Evolutionary conservation across 352 stramenopile species (phyloP), one percentile per base, ranked within the genome.

Genomic region (Pythium insidiosum): DNA sequence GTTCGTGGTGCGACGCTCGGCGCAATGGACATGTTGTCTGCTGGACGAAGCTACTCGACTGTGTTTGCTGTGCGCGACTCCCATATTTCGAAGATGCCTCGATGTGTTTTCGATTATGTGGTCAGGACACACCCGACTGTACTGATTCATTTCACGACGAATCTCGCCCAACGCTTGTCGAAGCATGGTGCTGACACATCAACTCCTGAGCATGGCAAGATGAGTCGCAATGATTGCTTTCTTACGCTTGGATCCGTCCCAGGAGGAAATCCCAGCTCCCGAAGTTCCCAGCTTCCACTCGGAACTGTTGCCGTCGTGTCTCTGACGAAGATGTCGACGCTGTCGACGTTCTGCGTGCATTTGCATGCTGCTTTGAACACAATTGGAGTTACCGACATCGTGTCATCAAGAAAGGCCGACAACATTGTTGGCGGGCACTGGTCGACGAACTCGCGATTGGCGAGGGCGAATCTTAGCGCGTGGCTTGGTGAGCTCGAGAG

Each of bases 11-110:
- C 81, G 7, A 91, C 81, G 5, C 55, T 94, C 1, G 78, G 81
- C 28, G 81, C 74, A 9, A 63, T 94, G 56, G 81, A 94, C 43
- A 90, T 94, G 81, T 60, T 94, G 9, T 68, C 76, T 3, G 66
- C 74, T 16, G 68, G 70, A 13, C 58, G 68, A 16, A 88, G 75
- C 42, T 84, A 88, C 33, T 87, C 78, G 10, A 87, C 78, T 0
- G 81, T 94, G 22, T 91, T 90, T 61, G 78, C 81, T 4, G 80
- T 90, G 39, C 81, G 81, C 23, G 81, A 94, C 47, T 94, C 76
- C 0, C 76, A 91, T 42, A 88, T 94, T 36, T 82, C 78, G n/a
- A 69, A 88, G 38, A 94, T 94, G 81, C 81, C 81, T 2, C 66
- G 79, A 7, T 83, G 80, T 42, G 78, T 94, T 19, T 91, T 94